Conservation (phyloP, 1,284 basidiomycete species). For the Boletus mariae region DNA sequence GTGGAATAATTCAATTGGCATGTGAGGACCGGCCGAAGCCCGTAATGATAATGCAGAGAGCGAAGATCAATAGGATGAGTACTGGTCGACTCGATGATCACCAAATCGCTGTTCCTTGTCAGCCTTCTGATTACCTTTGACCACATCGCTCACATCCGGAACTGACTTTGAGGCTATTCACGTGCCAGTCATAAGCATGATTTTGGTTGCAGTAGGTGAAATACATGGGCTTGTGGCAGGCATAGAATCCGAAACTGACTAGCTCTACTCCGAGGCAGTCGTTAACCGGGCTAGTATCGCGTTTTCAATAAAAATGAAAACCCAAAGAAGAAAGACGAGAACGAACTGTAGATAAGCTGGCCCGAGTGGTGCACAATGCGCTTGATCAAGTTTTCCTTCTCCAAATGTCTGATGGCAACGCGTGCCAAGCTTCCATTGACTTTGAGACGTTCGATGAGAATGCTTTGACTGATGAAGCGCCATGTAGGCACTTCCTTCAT, state of each 20-base stretch:
- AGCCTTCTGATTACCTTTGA: neutral
- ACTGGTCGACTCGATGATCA: no score
- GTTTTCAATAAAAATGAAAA: constrained; percentile 4
- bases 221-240: constrained; percentile 48
- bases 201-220: constrained; percentile 33
- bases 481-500: constrained; percentile 99
- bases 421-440: constrained; percentile 96
- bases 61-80: no score
- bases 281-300: constrained; percentile 56
- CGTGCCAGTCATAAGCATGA: constrained; percentile 22
- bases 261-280: constrained; percentile 55
- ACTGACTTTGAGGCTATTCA: neutral
- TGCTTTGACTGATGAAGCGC: constrained; percentile 97
- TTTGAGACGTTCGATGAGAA: constrained; percentile 97
- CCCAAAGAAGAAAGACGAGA: neutral
- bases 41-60: no score
- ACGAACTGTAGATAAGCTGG: constrained; percentile 92
- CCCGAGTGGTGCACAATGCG: constrained; percentile 93
- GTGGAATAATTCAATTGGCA: no score
- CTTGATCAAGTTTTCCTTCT: constrained; percentile 96
- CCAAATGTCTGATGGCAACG: constrained; percentile 89
- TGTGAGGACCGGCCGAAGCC: no score
- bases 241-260: constrained; percentile 34
- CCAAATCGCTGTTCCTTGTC: neutral
- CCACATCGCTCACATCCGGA: neutral